A percentile compares a stretch with the other conserved stretches of the same genome.
Evolutionary conservation across 2,329 filamentous ascomycete species (phyloP).

Genomic region (Aspergillus sp.): DNA sequence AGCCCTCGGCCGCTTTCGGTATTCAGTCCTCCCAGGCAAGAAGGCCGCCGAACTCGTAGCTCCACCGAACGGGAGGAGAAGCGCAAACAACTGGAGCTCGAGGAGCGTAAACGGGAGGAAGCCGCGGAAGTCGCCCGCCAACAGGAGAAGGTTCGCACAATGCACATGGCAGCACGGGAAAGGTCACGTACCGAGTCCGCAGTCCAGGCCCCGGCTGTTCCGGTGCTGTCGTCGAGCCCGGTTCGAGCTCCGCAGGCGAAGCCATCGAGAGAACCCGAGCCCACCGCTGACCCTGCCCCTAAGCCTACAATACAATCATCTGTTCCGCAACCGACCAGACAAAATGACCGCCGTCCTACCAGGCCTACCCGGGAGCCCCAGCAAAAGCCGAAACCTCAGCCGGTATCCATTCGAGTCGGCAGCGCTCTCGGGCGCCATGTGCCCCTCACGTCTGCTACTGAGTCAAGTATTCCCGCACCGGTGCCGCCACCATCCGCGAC

Average conservation of each 20-base stretch:
- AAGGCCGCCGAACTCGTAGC: slow-evolving; percentile 58
- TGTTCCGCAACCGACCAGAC: slow-evolving; percentile 32
- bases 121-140: slow-evolving; percentile 28
- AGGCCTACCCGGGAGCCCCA: slow-evolving; percentile 49
- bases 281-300: slow-evolving; percentile 30
- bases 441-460: slow-evolving; percentile 59
- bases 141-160: slow-evolving; percentile 40
- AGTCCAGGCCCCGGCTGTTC: slow-evolving; percentile 28
- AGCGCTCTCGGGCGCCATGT: slow-evolving; percentile 52
- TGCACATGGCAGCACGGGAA: slow-evolving; percentile 39
- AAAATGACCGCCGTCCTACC: slow-evolving; percentile 47
- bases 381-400: slow-evolving; percentile 52
- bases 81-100: slow-evolving; percentile 39
- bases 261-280: slow-evolving; percentile 39
- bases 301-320: slow-evolving; percentile 32
- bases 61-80: slow-evolving; percentile 60
- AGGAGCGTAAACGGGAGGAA: slow-evolving; percentile 42
- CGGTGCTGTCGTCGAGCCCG: slow-evolving; percentile 28
- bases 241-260: slow-evolving; percentile 34
- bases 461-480: slow-evolving; percentile 52
- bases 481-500: slow-evolving; percentile 50
- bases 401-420: slow-evolving; percentile 55
- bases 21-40: slow-evolving; percentile 40
- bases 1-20: slow-evolving; percentile 27
- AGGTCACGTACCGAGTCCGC: slow-evolving; percentile 39